Conservation (phyloP, 2,329 filamentous ascomycete genomes). For the Aspergillus quadrilineatus region DNA sequence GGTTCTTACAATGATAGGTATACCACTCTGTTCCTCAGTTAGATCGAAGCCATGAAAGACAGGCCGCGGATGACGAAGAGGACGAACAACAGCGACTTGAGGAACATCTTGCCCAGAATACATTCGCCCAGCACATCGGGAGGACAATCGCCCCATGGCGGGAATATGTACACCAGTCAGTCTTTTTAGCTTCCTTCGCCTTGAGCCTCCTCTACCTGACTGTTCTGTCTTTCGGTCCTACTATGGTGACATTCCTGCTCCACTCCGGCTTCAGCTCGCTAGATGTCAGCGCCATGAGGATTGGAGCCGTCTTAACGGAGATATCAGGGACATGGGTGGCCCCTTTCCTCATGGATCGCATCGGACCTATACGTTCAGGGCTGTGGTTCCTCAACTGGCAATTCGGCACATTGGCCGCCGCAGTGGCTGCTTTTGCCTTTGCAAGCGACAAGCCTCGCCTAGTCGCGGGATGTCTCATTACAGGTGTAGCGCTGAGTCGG, state of each 20-base stretch:
- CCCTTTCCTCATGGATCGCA: constrained; percentile 49
- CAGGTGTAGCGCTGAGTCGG: constrained; percentile 56
- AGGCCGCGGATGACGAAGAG: background rate
- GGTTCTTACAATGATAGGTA: constrained; percentile 10
- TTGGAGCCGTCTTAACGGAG: constrained; percentile 52
- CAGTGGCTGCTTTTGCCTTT: constrained; percentile 46
- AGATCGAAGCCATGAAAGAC: constrained; percentile 5
- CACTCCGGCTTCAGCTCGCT: constrained; percentile 50
- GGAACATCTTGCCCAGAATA: background rate
- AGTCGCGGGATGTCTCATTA: constrained; percentile 51
- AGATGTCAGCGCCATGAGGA: constrained; percentile 49
- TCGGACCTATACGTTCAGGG: constrained; percentile 63
- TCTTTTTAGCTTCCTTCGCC: constrained; percentile 50
- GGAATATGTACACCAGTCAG: constrained; percentile 29
- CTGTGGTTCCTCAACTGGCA: constrained; percentile 72
- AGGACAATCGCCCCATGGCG: constrained; percentile 23
- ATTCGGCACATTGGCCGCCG: constrained; percentile 54
- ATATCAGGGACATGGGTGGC: constrained; percentile 55
- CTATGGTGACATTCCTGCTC: constrained; percentile 58
- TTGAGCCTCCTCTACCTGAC: constrained; percentile 56
- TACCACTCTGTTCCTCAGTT: constrained; percentile 24
- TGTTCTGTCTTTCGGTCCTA: constrained; percentile 55
- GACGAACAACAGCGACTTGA: background rate
- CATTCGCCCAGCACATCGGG: constrained; percentile 19
- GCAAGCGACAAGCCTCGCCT: constrained; percentile 28